These are phyloP conservation scores for Chlamydomonas sphaeroides DNA, from an alignment of 139 green algal genomes.

Conservation along the genomic window DNA sequence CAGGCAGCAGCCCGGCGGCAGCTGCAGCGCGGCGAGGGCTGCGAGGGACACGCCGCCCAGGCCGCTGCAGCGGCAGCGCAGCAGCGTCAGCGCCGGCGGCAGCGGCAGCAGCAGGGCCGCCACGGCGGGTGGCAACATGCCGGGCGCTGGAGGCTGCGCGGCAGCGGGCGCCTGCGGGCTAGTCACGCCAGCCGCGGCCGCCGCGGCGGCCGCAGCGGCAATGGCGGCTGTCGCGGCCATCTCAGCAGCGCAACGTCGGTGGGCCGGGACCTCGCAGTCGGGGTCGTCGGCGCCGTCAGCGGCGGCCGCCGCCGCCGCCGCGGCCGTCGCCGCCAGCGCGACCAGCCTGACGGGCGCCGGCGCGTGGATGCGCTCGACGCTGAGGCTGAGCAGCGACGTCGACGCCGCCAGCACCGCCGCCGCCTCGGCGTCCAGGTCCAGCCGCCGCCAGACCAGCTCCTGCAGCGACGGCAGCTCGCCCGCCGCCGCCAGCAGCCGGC, in stretches of 20 bases:
- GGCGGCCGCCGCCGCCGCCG: background rate
- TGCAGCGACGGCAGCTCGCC: background rate
- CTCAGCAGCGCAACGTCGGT: too few relatives aligned
- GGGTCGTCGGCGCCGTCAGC: background rate
- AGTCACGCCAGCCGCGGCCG: background rate
- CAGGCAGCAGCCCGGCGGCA: background rate
- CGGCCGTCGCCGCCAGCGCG: background rate
- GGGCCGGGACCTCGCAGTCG: too few relatives aligned
- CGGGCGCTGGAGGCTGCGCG: too few relatives aligned
- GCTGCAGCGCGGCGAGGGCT: constrained; percentile 17
- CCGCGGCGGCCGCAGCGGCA: background rate
- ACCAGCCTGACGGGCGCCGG: background rate
- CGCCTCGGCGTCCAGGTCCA: constrained; percentile 1
- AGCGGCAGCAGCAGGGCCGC: constrained; percentile 12
- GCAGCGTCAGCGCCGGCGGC: background rate
- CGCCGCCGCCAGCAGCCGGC: background rate
- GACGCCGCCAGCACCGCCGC: background rate
- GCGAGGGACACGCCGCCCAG: constrained; percentile 11
- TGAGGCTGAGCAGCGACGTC: background rate
- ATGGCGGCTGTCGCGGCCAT: too few relatives aligned
- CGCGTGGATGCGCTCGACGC: background rate
- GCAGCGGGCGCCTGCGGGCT: background rate
- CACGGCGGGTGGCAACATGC: background rate
- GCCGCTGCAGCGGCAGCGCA: constrained; percentile 14
- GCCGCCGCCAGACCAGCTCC: constrained; percentile 4